Conservation (phyloP, 192 early-diverging fungal species). For the Neocallimastix lanati region DNA sequence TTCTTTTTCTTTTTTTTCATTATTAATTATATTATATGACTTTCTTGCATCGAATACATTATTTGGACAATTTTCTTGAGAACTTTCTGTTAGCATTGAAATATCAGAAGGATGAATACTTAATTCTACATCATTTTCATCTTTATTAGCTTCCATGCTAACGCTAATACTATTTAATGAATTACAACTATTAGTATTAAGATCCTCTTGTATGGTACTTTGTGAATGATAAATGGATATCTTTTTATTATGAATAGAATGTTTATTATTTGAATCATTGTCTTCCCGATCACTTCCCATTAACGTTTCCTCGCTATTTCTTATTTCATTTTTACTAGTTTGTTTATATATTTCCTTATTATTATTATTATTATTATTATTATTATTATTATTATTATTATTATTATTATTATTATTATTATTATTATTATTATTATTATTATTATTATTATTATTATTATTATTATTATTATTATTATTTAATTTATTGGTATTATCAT, state of each 20-base stretch:
- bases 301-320: neutral
- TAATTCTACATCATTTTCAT: neutral
- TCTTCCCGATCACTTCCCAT: neutral
- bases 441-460: too few species aligned
- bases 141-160: neutral
- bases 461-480: neutral
- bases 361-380: neutral
- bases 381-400: neutral
- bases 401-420: neutral
- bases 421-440: neutral
- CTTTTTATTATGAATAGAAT: neutral
- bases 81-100: neutral
- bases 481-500: too few species aligned
- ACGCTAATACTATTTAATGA: neutral
- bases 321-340: neutral
- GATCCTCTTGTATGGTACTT: neutral
- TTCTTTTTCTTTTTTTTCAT: neutral
- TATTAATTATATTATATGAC: too few species aligned
- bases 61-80: neutral
- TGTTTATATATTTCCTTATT: neutral
- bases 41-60: neutral
- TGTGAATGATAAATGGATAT: neutral
- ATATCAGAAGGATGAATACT: neutral
- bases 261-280: neutral
- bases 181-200: neutral